Conservation (phyloP, 2,329 filamentous ascomycete genomes). For the Chrysoporthe austroafricana region DNA sequence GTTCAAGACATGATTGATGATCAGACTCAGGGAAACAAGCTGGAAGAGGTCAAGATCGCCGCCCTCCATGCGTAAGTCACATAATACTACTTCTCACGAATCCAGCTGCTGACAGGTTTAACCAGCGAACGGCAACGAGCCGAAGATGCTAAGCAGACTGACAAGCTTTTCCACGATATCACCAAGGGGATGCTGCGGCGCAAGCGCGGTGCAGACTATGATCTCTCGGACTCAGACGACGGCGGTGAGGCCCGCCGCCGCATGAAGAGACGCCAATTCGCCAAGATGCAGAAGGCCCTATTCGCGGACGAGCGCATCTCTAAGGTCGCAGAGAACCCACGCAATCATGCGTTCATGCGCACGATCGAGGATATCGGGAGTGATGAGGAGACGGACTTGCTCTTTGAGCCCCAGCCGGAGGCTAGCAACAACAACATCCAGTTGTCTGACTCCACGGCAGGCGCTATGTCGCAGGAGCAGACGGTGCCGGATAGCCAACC, state of each 20-base stretch:
- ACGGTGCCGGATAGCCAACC: slow-evolving; percentile 59
- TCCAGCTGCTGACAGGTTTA: slow-evolving; percentile 17
- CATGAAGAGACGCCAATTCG: slow-evolving; percentile 85
- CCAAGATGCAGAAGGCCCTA: slow-evolving; percentile 87
- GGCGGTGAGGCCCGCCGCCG: slow-evolving; percentile 76
- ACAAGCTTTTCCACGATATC: slow-evolving; percentile 91
- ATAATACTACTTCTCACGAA: slow-evolving; percentile 24
- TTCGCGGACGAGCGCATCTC: slow-evolving; percentile 87
- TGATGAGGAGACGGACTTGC: slow-evolving; percentile 78
- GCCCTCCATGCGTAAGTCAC: slow-evolving; percentile 84
- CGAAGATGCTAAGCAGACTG: slow-evolving; percentile 83
- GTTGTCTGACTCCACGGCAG: slow-evolving; percentile 38
- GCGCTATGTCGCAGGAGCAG: slow-evolving; percentile 40
- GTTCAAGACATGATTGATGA: slow-evolving; percentile 92
- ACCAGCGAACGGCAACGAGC: slow-evolving; percentile 75
- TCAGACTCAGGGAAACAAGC: slow-evolving; percentile 71
- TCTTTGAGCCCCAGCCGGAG: slow-evolving; percentile 49
- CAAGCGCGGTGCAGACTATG: slow-evolving; percentile 80
- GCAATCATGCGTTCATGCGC: slow-evolving; percentile 86
- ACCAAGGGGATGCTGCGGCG: slow-evolving; percentile 85
- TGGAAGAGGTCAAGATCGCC: slow-evolving; percentile 79
- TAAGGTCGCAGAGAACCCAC: slow-evolving; percentile 86
- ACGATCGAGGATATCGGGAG: slow-evolving; percentile 82
- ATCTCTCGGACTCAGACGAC: slow-evolving; percentile 90
- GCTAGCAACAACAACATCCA: slow-evolving; percentile 40